Conservation (phyloP, 2,329 filamentous ascomycete species). For the Stemphylium vesicarium region DNA sequence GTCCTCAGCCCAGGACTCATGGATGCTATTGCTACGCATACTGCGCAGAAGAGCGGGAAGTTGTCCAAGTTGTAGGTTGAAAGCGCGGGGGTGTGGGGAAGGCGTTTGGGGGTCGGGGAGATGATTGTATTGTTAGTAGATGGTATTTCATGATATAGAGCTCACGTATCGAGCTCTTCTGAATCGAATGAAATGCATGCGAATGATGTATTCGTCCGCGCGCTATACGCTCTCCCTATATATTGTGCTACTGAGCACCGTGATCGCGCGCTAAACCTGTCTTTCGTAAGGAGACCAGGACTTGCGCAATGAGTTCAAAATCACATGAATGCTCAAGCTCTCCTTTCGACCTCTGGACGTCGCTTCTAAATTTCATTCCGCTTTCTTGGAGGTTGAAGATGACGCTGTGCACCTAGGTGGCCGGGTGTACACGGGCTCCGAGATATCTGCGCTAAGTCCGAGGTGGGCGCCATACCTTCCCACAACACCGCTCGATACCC, state of each 20-base stretch:
- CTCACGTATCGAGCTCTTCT: background rate
- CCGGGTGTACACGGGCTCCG: too few species aligned
- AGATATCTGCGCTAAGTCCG: too few species aligned
- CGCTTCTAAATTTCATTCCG: too few species aligned
- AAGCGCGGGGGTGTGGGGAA: background rate
- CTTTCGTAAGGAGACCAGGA: background rate
- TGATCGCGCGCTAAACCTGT: slow-evolving; percentile 12
- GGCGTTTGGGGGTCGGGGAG: background rate
- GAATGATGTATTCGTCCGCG: background rate
- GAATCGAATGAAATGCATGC: background rate
- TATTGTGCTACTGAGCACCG: slow-evolving; percentile 8
- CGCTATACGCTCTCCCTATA: background rate
- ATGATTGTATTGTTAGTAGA: slow-evolving; percentile 4
- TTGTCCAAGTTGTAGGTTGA: slow-evolving; percentile 30
- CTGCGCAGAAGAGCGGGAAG: slow-evolving; percentile 56
- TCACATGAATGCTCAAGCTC: too few species aligned
- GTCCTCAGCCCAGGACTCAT: slow-evolving; percentile 66
- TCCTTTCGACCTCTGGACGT: background rate
- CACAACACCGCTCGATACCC: too few species aligned
- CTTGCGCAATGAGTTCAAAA: background rate
- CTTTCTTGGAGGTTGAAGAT: too few species aligned
- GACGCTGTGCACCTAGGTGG: too few species aligned
- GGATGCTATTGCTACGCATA: slow-evolving; percentile 61
- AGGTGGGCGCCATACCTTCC: too few species aligned
- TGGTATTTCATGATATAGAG: background rate